phyloP scores from a whole-genome alignment of 2,329 filamentous ascomycete genomes.

The Cryphonectria nitschkei region DNA sequence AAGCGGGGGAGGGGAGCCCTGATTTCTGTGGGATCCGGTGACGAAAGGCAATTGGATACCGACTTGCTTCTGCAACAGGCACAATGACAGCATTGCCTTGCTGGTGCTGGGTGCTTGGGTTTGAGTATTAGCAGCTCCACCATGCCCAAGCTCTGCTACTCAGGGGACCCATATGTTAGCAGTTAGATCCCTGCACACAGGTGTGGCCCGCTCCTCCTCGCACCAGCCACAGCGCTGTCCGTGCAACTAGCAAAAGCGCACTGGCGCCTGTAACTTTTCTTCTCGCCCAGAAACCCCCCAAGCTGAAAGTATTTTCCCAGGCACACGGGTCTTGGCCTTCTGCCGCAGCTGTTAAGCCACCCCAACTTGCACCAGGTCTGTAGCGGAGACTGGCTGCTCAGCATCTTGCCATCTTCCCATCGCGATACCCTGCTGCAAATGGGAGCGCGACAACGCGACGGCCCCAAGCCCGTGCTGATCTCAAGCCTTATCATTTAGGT shows the following conservation, averaged over 20 bases:
- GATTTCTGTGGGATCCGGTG: constrained; percentile 33
- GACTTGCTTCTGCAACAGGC: constrained; percentile 6
- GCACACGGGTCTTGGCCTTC: constrained; percentile 1
- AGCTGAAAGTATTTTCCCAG: constrained; percentile 9
- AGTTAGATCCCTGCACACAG: not conserved
- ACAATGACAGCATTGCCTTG: constrained; percentile 24
- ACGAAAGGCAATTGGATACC: constrained; percentile 12
- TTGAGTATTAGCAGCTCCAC: not conserved
- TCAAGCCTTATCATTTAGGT: constrained; percentile 20
- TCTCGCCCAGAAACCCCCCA: not conserved
- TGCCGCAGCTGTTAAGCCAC: not conserved
- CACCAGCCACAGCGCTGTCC: constrained; percentile 5
- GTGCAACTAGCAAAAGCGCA: constrained; percentile 1
- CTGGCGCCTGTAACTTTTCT: not conserved
- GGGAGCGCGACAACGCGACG: constrained; percentile 24
- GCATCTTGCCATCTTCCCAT: constrained; percentile 19
- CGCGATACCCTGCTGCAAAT: constrained; percentile 16
- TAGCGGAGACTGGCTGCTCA: constrained; percentile 3
- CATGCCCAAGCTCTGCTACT: constrained; percentile 6
- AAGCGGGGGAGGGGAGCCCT: constrained; percentile 36
- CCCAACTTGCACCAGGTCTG: constrained; percentile 5
- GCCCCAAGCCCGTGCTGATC: constrained; percentile 13
- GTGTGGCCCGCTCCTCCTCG: no score
- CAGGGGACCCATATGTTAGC: not conserved
- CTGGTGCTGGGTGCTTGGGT: constrained; percentile 4